Base-by-base conservation (phyloP, 495 filamentous ascomycete species). In the Tuber indicum region DNA sequence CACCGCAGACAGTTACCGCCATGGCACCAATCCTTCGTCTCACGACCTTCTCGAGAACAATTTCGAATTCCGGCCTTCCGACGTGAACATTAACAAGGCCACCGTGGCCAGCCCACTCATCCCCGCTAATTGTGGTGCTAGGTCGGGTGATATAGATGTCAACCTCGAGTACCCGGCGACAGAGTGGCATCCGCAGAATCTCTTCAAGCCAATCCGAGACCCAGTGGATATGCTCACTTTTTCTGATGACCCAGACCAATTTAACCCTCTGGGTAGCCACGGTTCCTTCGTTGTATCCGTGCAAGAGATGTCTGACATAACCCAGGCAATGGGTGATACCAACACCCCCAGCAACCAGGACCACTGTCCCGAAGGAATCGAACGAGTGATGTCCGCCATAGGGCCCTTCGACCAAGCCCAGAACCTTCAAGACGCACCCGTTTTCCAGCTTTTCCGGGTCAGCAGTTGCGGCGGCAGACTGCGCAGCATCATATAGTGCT, bases 281-380 rank as follows among this genome's bases (percentile, higher is more conserved):
- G 23, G 89, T 94, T 73, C 91, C 89, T 9, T 91, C 87, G 75
- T 89, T 89, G 85, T 90, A 92, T 19, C 90, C 91, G 39, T 90
- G 85, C 75, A 98, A 89, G 14, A 98, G 87, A 72, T 93, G 91
- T 44, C 91, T 92, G 47, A 97, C 86, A 82, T 94, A 94, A n/a
- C 93, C 92, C 39, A 98, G 89, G 84, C 96, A 92, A 84, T 98
- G 94, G 0, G 96, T 97, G 85, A 99, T 98, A 74, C 96, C 96
- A 17, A 94, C 91, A 75, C 95, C 93, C 76, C 94, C 96, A 70
- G 94, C 94, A 81, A 98, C 93, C 78, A 99, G 90, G 75, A 99
- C 88, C 58, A 91, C 90, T 62, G 94, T 94, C 70, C 96, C 94
- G 85, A 97, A 98, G 26, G 93, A 96, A 85, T 93, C 89, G 79